Evolutionary conservation across 768 basidiomycete species (phyloP).

Genomic region (Hericium rajendrae): DNA sequence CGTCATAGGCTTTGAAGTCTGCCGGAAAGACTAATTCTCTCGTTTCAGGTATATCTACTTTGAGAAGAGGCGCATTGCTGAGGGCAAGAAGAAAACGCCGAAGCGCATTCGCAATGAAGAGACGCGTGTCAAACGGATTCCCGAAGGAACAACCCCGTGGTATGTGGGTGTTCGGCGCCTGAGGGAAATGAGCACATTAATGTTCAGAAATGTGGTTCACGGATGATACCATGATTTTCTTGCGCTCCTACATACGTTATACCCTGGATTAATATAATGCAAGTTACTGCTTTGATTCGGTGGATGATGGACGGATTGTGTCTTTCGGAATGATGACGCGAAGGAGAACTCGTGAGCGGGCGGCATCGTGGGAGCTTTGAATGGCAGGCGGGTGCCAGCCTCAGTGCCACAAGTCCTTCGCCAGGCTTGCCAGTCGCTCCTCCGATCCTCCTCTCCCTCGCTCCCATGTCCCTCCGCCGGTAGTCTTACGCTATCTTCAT

Average conservation of each 20-base stretch:
- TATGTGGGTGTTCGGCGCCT: slow-evolving; percentile 10
- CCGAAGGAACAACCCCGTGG: slow-evolving; percentile 19
- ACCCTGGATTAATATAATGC: background rate
- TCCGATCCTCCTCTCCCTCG: background rate
- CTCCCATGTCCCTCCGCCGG: background rate
- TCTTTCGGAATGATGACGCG: too few relatives aligned
- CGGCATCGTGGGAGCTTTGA: too few relatives aligned
- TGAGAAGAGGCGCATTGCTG: slow-evolving; percentile 35
- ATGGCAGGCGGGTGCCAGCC: too few relatives aligned
- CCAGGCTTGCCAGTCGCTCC: background rate
- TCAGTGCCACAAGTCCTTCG: too few relatives aligned
- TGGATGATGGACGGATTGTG: too few relatives aligned
- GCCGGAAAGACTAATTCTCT: background rate
- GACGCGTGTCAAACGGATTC: slow-evolving; percentile 19
- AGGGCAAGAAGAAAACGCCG: slow-evolving; percentile 39
- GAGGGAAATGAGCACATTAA: background rate
- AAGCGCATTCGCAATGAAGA: slow-evolving; percentile 29
- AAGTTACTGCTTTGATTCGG: too few relatives aligned
- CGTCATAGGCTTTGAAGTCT: background rate
- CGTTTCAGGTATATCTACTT: slow-evolving; percentile 34
- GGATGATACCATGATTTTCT: background rate
- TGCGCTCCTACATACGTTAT: background rate
- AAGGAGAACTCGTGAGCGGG: too few relatives aligned
- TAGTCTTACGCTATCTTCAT: background rate
- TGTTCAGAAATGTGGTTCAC: background rate